A percentile compares a stretch with the other conserved stretches of the same genome.
These are phyloP conservation scores for Globisporangium carolinianum DNA, from an alignment of 352 stramenopile genomes.

Conservation along the genomic window DNA sequence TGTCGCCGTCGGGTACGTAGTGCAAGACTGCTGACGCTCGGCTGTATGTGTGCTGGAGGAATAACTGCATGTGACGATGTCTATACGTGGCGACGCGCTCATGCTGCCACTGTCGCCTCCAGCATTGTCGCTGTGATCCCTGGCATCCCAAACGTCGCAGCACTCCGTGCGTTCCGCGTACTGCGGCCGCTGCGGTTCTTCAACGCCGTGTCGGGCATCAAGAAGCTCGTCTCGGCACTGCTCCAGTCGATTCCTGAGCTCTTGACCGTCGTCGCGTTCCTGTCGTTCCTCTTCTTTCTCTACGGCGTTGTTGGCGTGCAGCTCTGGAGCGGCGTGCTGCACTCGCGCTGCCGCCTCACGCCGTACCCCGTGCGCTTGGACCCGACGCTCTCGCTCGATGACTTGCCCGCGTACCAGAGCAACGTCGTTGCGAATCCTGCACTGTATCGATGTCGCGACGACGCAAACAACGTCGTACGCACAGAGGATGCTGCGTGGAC, in stretches of 20 bases:
- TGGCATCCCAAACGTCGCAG: slow-evolving; percentile 34
- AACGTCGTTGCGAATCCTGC: slow-evolving; percentile 25
- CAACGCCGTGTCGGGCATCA: slow-evolving; percentile 60
- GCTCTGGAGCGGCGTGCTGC: slow-evolving; percentile 66
- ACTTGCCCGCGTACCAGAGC: slow-evolving; percentile 27
- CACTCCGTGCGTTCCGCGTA: slow-evolving; percentile 43
- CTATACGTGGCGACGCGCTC: too few species aligned
- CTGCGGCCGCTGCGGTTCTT: slow-evolving; percentile 47
- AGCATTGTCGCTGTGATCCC: slow-evolving; percentile 33
- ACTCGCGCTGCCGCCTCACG: slow-evolving; percentile 61
- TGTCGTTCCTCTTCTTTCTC: slow-evolving; percentile 78
- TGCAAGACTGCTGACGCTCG: too few species aligned
- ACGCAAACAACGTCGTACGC: slow-evolving; percentile 23
- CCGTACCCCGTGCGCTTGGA: slow-evolving; percentile 51
- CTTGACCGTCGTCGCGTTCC: slow-evolving; percentile 67
- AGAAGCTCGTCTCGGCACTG: slow-evolving; percentile 72
- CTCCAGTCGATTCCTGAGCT: slow-evolving; percentile 73
- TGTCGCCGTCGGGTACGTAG: slow-evolving; percentile 51
- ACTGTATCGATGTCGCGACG: slow-evolving; percentile 24
- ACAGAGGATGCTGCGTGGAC: slow-evolving; percentile 25
- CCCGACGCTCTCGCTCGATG: slow-evolving; percentile 17
- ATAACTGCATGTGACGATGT: too few species aligned
- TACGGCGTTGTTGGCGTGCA: slow-evolving; percentile 82
- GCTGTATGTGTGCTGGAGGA: too few species aligned
- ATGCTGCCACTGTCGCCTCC: neutral